Conservation (phyloP, 345 rosid genomes). For the Melastoma malabathricum region DNA sequence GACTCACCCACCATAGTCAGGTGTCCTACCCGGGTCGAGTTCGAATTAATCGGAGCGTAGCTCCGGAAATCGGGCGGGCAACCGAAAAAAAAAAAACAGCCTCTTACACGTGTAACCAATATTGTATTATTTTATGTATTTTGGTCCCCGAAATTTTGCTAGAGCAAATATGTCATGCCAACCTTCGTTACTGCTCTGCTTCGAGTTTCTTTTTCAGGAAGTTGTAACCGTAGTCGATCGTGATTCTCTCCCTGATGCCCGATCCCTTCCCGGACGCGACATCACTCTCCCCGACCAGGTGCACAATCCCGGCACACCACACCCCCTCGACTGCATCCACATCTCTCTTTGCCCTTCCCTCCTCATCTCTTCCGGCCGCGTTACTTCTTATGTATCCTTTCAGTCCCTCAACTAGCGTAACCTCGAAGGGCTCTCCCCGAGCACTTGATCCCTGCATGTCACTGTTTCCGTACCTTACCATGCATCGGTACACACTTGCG, state of each 20-base stretch:
- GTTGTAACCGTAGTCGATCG: conserved; percentile 25
- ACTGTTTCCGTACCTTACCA: too few relatives aligned
- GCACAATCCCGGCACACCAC: conserved; percentile 21
- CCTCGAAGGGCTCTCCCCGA: too few relatives aligned
- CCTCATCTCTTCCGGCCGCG: neutral
- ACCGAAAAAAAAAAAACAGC: too few relatives aligned
- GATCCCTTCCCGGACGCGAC: conserved; percentile 23
- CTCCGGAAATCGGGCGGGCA: too few relatives aligned
- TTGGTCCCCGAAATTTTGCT: neutral
- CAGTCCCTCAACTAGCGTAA: conserved; percentile 2
- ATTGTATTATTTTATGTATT: too few relatives aligned
- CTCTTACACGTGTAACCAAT: too few relatives aligned
- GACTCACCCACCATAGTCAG: too few relatives aligned
- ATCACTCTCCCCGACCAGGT: conserved; percentile 32
- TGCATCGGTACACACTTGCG: too few relatives aligned
- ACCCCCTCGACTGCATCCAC: conserved; percentile 24
- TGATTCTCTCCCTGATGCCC: conserved; percentile 16
- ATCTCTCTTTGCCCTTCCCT: conserved; percentile 3
- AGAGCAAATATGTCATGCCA: conserved; percentile 43
- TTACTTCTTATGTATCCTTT: conserved; percentile 9
- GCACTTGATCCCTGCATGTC: too few relatives aligned
- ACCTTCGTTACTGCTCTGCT: conserved; percentile 26
- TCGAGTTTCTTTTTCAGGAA: conserved; percentile 28
- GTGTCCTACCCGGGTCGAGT: too few relatives aligned
- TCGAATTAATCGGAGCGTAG: too few relatives aligned